Evolutionary conservation across 2,329 filamentous ascomycete species (phyloP), one percentile per base, ranked within the genome.

Genomic region (Trichoderma endophyticum): DNA sequence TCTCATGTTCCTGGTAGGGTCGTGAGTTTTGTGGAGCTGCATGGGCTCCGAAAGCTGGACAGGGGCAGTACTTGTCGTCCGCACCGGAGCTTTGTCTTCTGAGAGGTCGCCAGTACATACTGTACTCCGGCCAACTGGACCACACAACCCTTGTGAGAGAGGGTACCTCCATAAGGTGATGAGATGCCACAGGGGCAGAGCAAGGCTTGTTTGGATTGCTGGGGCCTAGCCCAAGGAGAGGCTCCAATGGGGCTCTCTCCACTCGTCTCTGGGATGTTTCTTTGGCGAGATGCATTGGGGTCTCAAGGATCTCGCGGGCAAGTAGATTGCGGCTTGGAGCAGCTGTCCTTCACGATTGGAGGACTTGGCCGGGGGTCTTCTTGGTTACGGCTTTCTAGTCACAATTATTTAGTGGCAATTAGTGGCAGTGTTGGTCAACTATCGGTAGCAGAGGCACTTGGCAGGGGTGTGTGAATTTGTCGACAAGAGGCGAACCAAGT

Each of bases 381-480:
- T 34, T 62, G 34, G 64, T 64, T 60, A 34, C 36, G 57, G 21
- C 26, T n/a, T 59, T 64, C 59, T 57, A 61, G 70, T 61, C 32
- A 32, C 54, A 62, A n/a, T 57, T 51, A 32, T 57, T 68, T 72
- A 68, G 70, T 72, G 70, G 64, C 64, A 57, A 68, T 69, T 72
- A 70, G 67, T 70, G 67, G 67, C 71, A 63, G 56, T 66, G 43
- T 62, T 69, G 48, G 64, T 69, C 59, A 67, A 62, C 59, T 26
- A 48, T 28, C 30, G 18, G 51, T 51, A 64, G 62, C 26, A 64
- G 43, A 56, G 43, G 34, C 34, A n/a, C 60, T 28, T 32, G 48
- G 43, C 48, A 59, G 64, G 71, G 56, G 48, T 48, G 68, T 63
- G 60, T 36, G 32, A 71, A 51, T 64, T 32, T 57, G 24, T 56